These are phyloP conservation scores for Alternaria incomplexa DNA, from an alignment of 2,329 filamentous ascomycete species.

Conservation along the genomic window DNA sequence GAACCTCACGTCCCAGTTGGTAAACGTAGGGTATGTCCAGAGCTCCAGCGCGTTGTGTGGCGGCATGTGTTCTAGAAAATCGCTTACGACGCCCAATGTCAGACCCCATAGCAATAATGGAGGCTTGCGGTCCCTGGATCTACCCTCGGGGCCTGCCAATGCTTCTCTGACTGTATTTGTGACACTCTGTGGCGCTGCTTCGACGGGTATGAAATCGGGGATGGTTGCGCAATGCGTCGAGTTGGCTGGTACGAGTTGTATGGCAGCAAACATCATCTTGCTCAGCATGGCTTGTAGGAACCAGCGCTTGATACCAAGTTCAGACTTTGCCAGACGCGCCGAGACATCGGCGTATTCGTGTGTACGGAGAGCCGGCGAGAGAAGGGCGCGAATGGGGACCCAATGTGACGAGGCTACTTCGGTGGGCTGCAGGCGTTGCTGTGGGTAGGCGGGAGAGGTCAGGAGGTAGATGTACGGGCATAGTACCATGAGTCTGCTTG, in stretches of 20 bases:
- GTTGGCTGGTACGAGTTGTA: constrained; percentile 67
- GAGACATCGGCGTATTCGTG: constrained; percentile 69
- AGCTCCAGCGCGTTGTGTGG: constrained; percentile 66
- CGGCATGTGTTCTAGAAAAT: constrained; percentile 72
- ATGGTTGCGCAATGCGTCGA: constrained; percentile 64
- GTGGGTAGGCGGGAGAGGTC: constrained; percentile 62
- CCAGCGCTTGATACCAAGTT: constrained; percentile 60
- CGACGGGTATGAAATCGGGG: constrained; percentile 54
- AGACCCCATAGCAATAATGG: constrained; percentile 72
- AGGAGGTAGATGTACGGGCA: constrained; percentile 72
- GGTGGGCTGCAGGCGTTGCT: constrained; percentile 68
- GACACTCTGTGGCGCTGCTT: constrained; percentile 13
- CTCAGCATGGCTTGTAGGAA: constrained; percentile 65
- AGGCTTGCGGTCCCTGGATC: constrained; percentile 45
- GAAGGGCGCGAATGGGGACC: constrained; percentile 68
- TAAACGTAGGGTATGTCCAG: constrained; percentile 74
- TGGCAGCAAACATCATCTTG: constrained; percentile 71
- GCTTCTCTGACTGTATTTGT: constrained; percentile 23
- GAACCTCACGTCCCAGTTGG: constrained; percentile 64
- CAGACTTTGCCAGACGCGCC: constrained; percentile 64
- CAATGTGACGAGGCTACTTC: constrained; percentile 74
- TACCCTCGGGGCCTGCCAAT: constrained; percentile 22
- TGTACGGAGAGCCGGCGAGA: constrained; percentile 66
- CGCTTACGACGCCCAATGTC: constrained; percentile 69
- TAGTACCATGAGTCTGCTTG: constrained; percentile 68